Evolutionary conservation across 306 rosid genomes (phyloP), one percentile per base, ranked within the genome.

Genomic region (Glycine tomentella): DNA sequence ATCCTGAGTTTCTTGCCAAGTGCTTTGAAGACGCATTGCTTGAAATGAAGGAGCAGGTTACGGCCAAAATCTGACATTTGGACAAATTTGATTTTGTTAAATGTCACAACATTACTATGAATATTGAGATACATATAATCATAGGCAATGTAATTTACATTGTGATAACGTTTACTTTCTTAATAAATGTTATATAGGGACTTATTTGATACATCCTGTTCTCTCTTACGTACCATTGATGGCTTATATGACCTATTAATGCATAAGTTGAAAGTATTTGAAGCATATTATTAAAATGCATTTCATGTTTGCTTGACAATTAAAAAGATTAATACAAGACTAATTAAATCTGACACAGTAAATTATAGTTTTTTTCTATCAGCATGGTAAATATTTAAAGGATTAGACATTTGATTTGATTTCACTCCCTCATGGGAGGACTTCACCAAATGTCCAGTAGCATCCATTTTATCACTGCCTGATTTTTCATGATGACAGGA

Each of bases 21-120:
- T 95, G 94, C 85, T 93, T 95, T 74, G 96, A 95, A 75, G 93
- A 93, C 65, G 97, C 96, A 57, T 88, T 95, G 75, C 81, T 90
- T 68, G 93, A 93, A 79, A 86, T 93, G 97, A 93, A 89, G 87
- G 90, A 71, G 75, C 89, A 83, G 20, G 92, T 81, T 31, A 57
- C 69, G 33, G 66, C 83, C 36, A 74, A 84, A 57, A 74, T 58
- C 64, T 84, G 72, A 78, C 56, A 45, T 77, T 38, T 67, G 25
- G 58, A 63, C 4, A 63, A 58, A 40, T 62, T 79, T 14, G 46
- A 57, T 72, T 76, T 50, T 44, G 31, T 63, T 80, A 53, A 49
- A 72, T 76, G 69, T 50, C 63, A 49, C 44, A 9, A 56, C 64
- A 65, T 46, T 53, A 17, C 34, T 33, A 20, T 11, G 33, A n/a